phyloP scores from a whole-genome alignment of 2,329 filamentous ascomycete genomes.

The Parastagonospora avenae region DNA sequence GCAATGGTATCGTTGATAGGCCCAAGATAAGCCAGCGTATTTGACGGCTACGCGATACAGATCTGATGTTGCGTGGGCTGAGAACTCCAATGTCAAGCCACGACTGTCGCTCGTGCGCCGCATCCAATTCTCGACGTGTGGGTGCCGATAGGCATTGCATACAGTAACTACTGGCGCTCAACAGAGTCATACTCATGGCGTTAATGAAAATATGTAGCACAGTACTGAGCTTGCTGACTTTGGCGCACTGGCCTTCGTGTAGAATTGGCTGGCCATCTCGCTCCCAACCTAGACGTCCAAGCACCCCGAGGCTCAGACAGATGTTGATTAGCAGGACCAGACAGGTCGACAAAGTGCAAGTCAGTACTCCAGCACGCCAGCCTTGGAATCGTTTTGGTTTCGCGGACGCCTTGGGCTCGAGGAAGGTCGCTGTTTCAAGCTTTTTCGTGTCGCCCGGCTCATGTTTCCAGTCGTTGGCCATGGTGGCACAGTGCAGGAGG shows the following conservation, averaged over 20 bases:
- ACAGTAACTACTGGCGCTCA: slow-evolving; percentile 56
- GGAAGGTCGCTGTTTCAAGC: background rate
- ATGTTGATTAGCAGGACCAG: background rate
- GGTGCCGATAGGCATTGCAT: slow-evolving; percentile 60
- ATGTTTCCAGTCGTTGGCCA: too few relatives aligned
- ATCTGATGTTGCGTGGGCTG: slow-evolving; percentile 17
- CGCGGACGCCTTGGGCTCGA: background rate
- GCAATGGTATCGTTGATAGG: slow-evolving; percentile 16
- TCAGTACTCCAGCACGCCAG: background rate
- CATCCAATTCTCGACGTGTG: slow-evolving; percentile 55
- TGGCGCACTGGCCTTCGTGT: slow-evolving; percentile 1
- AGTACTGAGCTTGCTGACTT: background rate
- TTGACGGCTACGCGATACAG: slow-evolving; percentile 7
- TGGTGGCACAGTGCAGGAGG: too few relatives aligned
- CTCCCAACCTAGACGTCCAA: background rate
- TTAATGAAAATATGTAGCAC: slow-evolving; percentile 56
- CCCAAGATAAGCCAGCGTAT: slow-evolving; percentile 14
- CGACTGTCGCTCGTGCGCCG: slow-evolving; percentile 46
- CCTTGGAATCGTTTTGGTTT: background rate
- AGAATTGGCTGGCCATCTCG: background rate
- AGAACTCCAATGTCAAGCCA: slow-evolving; percentile 21
- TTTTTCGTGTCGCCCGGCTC: too few relatives aligned
- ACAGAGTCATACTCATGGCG: slow-evolving; percentile 50
- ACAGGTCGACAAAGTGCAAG: background rate
- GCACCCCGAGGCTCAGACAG: background rate